These are phyloP conservation scores for Sordariomycetes sp. DNA, from an alignment of 2,329 filamentous ascomycete genomes.

Conservation along the genomic window DNA sequence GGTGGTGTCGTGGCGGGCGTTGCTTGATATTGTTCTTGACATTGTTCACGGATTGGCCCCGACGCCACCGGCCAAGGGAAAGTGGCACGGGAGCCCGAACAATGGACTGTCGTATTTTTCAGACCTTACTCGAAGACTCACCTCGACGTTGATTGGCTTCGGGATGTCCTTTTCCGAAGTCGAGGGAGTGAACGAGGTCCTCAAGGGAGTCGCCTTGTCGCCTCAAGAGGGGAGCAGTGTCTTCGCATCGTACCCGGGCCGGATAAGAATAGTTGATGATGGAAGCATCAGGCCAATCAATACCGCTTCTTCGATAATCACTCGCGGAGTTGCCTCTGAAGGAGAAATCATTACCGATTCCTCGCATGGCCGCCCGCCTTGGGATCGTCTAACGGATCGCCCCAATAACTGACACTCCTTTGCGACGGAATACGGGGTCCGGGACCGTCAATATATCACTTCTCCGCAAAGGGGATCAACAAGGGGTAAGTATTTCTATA, in stretches of 20 bases:
- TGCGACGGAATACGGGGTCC: too few relatives aligned
- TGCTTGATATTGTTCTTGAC: conserved; percentile 5
- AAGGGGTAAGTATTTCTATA: neutral
- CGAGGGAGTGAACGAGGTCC: neutral
- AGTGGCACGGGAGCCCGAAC: neutral
- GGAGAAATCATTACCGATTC: too few relatives aligned
- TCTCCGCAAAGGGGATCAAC: too few relatives aligned
- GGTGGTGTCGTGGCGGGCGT: neutral
- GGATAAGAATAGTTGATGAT: neutral
- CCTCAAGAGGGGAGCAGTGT: conserved; percentile 6
- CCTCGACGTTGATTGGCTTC: too few relatives aligned
- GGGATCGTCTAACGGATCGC: too few relatives aligned
- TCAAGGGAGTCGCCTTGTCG: conserved; percentile 1
- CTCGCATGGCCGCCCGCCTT: too few relatives aligned
- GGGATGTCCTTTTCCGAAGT: neutral
- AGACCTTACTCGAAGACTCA: neutral
- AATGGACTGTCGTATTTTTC: neutral
- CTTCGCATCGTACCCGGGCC: conserved; percentile 11
- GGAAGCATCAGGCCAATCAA: neutral
- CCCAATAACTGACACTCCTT: too few relatives aligned
- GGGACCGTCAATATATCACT: too few relatives aligned
- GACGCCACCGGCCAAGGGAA: neutral
- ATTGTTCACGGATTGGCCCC: conserved; percentile 1
- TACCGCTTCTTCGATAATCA: neutral
- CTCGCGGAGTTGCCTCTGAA: too few relatives aligned